phyloP scores from a whole-genome alignment of 345 rosid genomes.

The Sisymbrium irio region DNA sequence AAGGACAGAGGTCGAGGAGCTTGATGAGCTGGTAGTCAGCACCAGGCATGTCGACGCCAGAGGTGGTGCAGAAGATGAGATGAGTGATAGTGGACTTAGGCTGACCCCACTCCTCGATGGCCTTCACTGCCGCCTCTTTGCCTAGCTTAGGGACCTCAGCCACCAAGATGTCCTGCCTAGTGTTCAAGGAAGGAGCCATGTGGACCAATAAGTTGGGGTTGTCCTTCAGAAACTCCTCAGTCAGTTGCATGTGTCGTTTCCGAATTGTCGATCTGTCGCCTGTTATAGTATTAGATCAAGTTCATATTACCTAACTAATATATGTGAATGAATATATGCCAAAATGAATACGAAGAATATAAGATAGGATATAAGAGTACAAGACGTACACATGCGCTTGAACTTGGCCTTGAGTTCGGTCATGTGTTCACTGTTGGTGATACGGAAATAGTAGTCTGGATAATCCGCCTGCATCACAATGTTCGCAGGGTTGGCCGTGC shows the following conservation, averaged over 20 bases:
- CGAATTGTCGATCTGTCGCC: slow-evolving; percentile 63
- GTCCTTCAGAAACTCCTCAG: slow-evolving; percentile 60
- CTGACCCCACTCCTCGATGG: slow-evolving; percentile 80
- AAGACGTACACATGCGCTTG: slow-evolving; percentile 61
- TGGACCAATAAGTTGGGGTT: slow-evolving; percentile 52
- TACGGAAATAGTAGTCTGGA: slow-evolving; percentile 58
- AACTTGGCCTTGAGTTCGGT: slow-evolving; percentile 64
- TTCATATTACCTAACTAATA: too few relatives aligned
- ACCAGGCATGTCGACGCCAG: slow-evolving; percentile 88
- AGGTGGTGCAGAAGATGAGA: slow-evolving; percentile 70
- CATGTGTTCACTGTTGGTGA: slow-evolving; percentile 69
- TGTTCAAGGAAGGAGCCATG: slow-evolving; percentile 66
- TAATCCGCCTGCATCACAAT: slow-evolving; percentile 10
- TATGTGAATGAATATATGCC: too few relatives aligned
- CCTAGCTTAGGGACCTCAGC: slow-evolving; percentile 74
- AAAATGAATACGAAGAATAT: background rate
- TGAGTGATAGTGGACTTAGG: slow-evolving; percentile 80
- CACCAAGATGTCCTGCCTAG: slow-evolving; percentile 67
- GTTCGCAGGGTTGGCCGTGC: too few relatives aligned
- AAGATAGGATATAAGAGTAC: background rate
- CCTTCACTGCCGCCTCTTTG: slow-evolving; percentile 67
- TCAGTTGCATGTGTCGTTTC: slow-evolving; percentile 62
- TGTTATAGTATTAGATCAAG: slow-evolving; percentile 5
- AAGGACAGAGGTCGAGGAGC: slow-evolving; percentile 69
- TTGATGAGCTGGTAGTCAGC: slow-evolving; percentile 86